These are phyloP conservation scores for Pythium sukuiense DNA, from an alignment of 352 stramenopile genomes.

Conservation along the genomic window DNA sequence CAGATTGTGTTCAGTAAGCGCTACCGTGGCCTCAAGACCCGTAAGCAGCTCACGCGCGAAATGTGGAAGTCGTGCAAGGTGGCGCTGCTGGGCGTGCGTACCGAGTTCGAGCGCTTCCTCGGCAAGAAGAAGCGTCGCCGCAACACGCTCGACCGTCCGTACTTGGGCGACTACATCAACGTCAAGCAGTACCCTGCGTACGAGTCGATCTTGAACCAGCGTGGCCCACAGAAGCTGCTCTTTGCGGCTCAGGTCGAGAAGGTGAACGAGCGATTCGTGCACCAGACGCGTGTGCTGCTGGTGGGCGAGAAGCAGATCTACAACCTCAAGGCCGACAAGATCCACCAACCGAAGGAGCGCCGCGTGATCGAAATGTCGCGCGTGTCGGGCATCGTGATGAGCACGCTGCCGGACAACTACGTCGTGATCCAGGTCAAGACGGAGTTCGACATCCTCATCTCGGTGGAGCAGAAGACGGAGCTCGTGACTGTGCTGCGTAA, in stretches of 20 bases:
- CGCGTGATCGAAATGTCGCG: constrained; percentile 62
- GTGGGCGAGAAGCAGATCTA: constrained; percentile 76
- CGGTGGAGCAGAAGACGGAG: constrained; percentile 79
- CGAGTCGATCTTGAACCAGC: constrained; percentile 56
- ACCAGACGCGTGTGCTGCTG: constrained; percentile 75
- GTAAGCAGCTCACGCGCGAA: constrained; percentile 63
- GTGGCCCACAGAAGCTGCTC: constrained; percentile 60
- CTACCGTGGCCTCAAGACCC: constrained; percentile 72
- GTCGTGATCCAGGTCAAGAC: constrained; percentile 74
- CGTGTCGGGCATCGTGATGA: constrained; percentile 69
- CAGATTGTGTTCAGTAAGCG: constrained; percentile 79
- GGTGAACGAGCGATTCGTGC: constrained; percentile 83
- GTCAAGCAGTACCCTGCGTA: constrained; percentile 72
- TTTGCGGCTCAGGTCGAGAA: constrained; percentile 76
- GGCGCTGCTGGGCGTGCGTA: constrained; percentile 73
- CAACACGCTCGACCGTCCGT: constrained; percentile 72
- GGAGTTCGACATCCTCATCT: constrained; percentile 71
- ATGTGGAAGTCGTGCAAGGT: constrained; percentile 75
- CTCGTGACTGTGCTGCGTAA: constrained; percentile 72
- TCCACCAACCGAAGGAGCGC: constrained; percentile 81
- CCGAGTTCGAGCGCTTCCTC: constrained; percentile 82
- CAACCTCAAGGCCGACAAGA: constrained; percentile 85
- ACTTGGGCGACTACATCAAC: constrained; percentile 80
- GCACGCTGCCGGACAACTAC: constrained; percentile 80
- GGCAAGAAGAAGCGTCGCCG: constrained; percentile 86